Evolutionary conservation across 2,329 filamentous ascomycete genomes (phyloP), one percentile per base, ranked within the genome.

Genomic region (Diaporthe ampelina): DNA sequence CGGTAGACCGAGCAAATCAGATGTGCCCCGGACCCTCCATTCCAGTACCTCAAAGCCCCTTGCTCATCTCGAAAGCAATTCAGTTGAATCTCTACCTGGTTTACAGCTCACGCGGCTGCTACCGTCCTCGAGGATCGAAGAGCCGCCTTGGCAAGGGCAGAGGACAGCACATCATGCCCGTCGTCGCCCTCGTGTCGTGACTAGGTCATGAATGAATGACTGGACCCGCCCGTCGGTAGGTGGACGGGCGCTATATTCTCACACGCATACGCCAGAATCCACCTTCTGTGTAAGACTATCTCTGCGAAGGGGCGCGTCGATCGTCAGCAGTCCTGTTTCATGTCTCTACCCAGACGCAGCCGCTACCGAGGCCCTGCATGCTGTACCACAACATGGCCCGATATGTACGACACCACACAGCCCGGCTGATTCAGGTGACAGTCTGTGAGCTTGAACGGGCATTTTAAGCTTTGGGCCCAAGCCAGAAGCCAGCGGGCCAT

Each of bases 1-100:
- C 68, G 63, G 65, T 67, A 73, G 59, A 59, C 59, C 69, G 69
- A 73, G 54, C 73, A 73, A 73, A 74, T 74, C 73, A 74, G 54
- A 63, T 48, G 21, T 40, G 37, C 40, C 26, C 63, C 58, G 57
- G n/a, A 56, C 48, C 57, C 72, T 69, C 61, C 61, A 73, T 69
- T 73, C 40, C 54, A 43, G 50, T 8, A 26, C 70, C 24, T 54
- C 26, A 5, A 63, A 57, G 54, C 48, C 61, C 70, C 52, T 32
- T 58, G 69, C 37, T 73, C 68, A 70, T 70, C 68, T 59, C 54
- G 29, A 70, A 32, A 29, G 54, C 50, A 56, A 26, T 32, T 21
- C 43, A 43, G 21, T 26, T 37, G 29, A 45, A n/a, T 21, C 13
- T 43, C 21, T 59, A 37, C 56, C 56, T 37, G 32, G 56, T 37